Evolutionary conservation across 148 eudicot genomes (phyloP).

Genomic region (Rhododendron vialii): DNA sequence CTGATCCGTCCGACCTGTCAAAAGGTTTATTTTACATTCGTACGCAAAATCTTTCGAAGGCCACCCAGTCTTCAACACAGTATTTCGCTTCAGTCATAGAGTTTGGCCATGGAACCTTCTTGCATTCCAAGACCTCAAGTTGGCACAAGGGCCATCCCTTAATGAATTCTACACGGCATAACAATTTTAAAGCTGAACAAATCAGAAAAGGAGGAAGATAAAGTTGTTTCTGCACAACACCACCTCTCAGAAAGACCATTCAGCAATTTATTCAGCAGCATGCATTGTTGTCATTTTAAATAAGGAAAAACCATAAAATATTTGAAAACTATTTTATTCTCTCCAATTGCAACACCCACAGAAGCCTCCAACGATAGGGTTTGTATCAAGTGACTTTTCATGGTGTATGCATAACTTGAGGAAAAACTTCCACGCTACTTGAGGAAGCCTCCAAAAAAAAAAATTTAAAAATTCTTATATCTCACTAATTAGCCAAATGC

Average conservation of each 20-base stretch:
- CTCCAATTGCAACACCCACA: not conserved
- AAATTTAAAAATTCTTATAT: not conserved
- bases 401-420: not conserved
- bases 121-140: constrained; percentile 90
- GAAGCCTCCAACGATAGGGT: not conserved
- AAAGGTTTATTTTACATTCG: constrained; percentile 79
- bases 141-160: constrained; percentile 77
- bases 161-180: constrained; percentile 39
- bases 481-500: not conserved
- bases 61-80: constrained; percentile 67
- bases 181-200: not conserved
- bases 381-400: not conserved
- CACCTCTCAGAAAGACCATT: not conserved
- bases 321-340: not conserved
- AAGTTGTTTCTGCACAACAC: not conserved
- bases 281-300: not conserved
- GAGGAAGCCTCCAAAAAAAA: not conserved
- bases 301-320: not conserved
- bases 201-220: not conserved
- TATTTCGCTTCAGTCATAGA: constrained; percentile 37
- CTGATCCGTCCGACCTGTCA: constrained; percentile 97
- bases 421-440: not conserved
- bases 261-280: not conserved
- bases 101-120: constrained; percentile 78
- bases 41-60: constrained; percentile 66